phyloP scores from a whole-genome alignment of 768 basidiomycete species.

The Rhizopogon rudus region DNA sequence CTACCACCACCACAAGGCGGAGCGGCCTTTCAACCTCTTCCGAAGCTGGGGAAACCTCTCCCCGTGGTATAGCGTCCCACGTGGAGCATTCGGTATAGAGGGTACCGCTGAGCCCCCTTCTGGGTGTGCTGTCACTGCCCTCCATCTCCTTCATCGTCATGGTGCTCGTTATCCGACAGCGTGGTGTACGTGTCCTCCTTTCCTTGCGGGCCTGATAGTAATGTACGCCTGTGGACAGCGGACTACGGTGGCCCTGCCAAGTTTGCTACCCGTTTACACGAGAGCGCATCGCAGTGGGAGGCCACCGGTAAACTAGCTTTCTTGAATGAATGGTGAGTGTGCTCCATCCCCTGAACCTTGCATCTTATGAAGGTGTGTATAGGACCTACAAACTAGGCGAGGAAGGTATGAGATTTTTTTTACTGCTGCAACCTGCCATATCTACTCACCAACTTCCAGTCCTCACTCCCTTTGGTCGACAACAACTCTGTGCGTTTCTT shows the following conservation, averaged over 20 bases:
- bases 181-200: slow-evolving; percentile 41
- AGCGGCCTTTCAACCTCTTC: slow-evolving; percentile 57
- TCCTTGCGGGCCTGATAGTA: neutral
- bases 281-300: slow-evolving; percentile 53
- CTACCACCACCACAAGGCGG: slow-evolving; percentile 12
- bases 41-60: slow-evolving; percentile 81
- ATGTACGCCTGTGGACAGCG: slow-evolving; percentile 29
- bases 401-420: slow-evolving; percentile 47
- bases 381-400: slow-evolving; percentile 91
- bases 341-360: neutral
- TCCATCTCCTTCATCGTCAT: slow-evolving; percentile 80
- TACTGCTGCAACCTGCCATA: neutral
- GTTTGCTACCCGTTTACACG: slow-evolving; percentile 51
- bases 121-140: slow-evolving; percentile 63
- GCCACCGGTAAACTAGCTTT: slow-evolving; percentile 65
- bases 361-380: neutral
- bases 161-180: slow-evolving; percentile 73
- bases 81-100: slow-evolving; percentile 65
- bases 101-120: slow-evolving; percentile 67
- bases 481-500: slow-evolving; percentile 65
- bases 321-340: slow-evolving; percentile 72
- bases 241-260: slow-evolving; percentile 59
- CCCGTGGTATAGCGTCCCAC: slow-evolving; percentile 77
- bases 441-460: slow-evolving; percentile 34
- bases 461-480: slow-evolving; percentile 85